Evolutionary conservation across 2,329 filamentous ascomycete genomes (phyloP).

Genomic region (Colletotrichum australisinense): DNA sequence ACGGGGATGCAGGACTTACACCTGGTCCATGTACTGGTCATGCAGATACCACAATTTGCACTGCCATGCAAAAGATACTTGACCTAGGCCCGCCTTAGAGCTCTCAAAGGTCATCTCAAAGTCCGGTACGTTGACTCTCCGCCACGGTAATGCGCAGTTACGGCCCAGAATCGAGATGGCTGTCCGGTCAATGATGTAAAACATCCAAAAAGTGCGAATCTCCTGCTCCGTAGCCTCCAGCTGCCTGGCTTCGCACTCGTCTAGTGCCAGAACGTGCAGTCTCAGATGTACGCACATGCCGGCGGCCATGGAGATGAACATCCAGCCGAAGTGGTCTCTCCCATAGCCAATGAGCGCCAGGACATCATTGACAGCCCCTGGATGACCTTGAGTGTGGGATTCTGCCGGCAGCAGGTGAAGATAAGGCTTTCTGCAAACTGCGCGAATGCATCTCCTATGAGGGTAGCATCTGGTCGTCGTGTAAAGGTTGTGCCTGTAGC

Average conservation of each 20-base stretch:
- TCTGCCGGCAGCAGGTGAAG: constrained; percentile 33
- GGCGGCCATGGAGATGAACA: constrained; percentile 37
- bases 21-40: constrained; percentile 37
- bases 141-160: constrained; percentile 36
- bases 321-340: constrained; percentile 36
- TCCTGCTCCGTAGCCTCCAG: constrained; percentile 33
- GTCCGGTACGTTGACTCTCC: constrained; percentile 33
- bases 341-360: constrained; percentile 35
- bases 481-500: constrained; percentile 32
- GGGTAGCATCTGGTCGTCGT: constrained; percentile 4
- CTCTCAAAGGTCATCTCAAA: constrained; percentile 33
- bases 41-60: constrained; percentile 37
- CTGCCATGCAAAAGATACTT: constrained; percentile 36
- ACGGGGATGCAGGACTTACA: constrained; percentile 22
- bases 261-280: constrained; percentile 33
- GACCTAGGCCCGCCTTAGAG: constrained; percentile 17
- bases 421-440: constrained; percentile 34
- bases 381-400: constrained; percentile 29
- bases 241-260: constrained; percentile 32
- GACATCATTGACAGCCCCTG: constrained; percentile 36
- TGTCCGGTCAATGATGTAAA: constrained; percentile 37
- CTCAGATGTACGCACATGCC: constrained; percentile 35
- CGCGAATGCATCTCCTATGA: constrained; percentile 27
- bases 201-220: constrained; percentile 37
- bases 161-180: constrained; percentile 36